Base-by-base conservation (phyloP, 139 green algal genomes). In the Eudorina sp. region DNA sequence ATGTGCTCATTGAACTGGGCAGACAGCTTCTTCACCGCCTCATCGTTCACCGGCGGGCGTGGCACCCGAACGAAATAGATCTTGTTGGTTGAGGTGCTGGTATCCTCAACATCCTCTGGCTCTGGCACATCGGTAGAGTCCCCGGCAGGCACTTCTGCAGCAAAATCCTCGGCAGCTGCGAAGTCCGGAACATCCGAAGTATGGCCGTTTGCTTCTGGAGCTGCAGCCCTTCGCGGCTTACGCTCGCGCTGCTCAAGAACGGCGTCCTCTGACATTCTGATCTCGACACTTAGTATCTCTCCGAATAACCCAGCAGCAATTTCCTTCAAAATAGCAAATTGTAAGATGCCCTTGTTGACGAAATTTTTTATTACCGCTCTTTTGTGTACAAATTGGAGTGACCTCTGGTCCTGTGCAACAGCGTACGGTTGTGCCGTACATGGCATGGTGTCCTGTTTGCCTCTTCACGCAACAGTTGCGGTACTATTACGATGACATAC, bases 41-140 rank as follows among this genome's bases (percentile, higher is more conserved):
- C 72, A 34, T 95, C 91, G 83, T 94, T 89, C 13, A 95, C 79
- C 0, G 83, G 77, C 0, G 92, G 92, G 31, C 88, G 64, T 0
- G 92, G 89, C 0, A 95, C 34, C 34, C 92, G 84, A 8, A 95
- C 83, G 36, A 95, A 89, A 75, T 94, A 95, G 31, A 94, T 83
- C 29, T 78, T 77, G n/a, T 76, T 79, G 38, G 40, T 79, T 11
- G 43, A 31, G 43, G 41, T 64, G 60, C n/a, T 34, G 60, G 18
- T 51, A 46, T 48, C 40, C 62, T 68, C 66, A 6, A 62, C 45
- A 45, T 92, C 88, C 48, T 87, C 58, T 5, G 31, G 27, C 84
- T 88, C 83, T 5, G 58, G 55, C 14, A 77, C 73, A 23, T 91
- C 88, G 13, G 76, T 53, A 0, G 82, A 88, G 82, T 88, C 80